Evolutionary conservation across 257 asterid genomes (phyloP).

Genomic region (Voacanga thouarsii): DNA sequence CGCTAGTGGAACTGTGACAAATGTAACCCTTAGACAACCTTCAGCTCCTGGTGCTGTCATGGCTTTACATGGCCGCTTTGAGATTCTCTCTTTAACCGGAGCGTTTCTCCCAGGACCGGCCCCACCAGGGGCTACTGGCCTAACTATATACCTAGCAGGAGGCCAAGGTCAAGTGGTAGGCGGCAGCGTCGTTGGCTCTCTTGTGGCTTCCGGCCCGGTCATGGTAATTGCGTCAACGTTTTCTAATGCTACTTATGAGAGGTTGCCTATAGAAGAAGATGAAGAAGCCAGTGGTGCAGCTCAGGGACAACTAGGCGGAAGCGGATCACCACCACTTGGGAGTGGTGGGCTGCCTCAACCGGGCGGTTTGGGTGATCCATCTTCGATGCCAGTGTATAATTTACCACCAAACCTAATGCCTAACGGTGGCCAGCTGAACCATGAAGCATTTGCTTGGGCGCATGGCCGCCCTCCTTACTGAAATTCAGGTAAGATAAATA

Average conservation of each 20-base stretch:
- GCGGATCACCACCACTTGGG: slow-evolving; percentile 34
- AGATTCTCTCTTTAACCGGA: slow-evolving; percentile 56
- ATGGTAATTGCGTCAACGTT: slow-evolving; percentile 69
- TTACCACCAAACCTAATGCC: slow-evolving; percentile 40
- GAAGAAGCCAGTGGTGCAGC: slow-evolving; percentile 33
- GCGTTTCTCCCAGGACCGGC: slow-evolving; percentile 67
- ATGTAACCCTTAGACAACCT: slow-evolving; percentile 60
- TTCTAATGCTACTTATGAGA: slow-evolving; percentile 64
- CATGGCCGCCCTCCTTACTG: slow-evolving; percentile 57
- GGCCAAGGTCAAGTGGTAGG: slow-evolving; percentile 70
- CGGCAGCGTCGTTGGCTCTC: slow-evolving; percentile 59
- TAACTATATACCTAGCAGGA: slow-evolving; percentile 60
- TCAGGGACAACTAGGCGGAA: slow-evolving; percentile 32
- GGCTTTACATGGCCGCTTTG: slow-evolving; percentile 59
- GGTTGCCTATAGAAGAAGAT: slow-evolving; percentile 57
- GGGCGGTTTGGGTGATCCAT: slow-evolving; percentile 42
- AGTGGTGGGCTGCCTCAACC: slow-evolving; percentile 29
- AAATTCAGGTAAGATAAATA: slow-evolving; percentile 17
- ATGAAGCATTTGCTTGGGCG: slow-evolving; percentile 52
- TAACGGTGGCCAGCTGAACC: slow-evolving; percentile 44
- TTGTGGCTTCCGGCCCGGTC: slow-evolving; percentile 62
- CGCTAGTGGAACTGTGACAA: slow-evolving; percentile 56
- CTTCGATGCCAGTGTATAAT: slow-evolving; percentile 31
- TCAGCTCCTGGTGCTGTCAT: slow-evolving; percentile 55
- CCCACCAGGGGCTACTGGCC: slow-evolving; percentile 62